Conservation (phyloP, 768 basidiomycete genomes). For the Auriscalpium microsporum region DNA sequence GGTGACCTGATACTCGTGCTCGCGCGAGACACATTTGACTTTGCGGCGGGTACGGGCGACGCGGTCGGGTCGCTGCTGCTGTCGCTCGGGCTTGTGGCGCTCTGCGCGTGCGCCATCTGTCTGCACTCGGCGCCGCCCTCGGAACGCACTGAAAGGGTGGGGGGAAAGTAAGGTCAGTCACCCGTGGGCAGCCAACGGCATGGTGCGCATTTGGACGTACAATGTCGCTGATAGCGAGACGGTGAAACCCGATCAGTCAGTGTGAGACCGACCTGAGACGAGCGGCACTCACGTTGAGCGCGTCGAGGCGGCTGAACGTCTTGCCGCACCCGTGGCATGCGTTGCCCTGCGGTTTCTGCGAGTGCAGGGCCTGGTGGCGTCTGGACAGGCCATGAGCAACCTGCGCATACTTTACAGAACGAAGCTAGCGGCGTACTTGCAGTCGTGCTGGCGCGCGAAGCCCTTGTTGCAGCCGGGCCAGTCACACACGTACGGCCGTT, state of each 20-base stretch:
- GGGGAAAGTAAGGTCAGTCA: slow-evolving; percentile 17
- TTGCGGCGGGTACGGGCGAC: not conserved
- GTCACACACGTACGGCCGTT: slow-evolving; percentile 88
- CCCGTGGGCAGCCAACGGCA: slow-evolving; percentile 14
- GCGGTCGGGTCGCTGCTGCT: not conserved
- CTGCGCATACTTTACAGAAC: not conserved
- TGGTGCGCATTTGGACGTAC: slow-evolving; percentile 37
- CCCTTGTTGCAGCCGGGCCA: slow-evolving; percentile 94
- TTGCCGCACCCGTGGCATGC: slow-evolving; percentile 89
- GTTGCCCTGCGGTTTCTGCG: slow-evolving; percentile 74
- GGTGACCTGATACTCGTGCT: too few species aligned
- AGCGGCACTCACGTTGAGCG: slow-evolving; percentile 71
- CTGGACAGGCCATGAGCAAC: slow-evolving; percentile 27
- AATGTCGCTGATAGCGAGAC: slow-evolving; percentile 47
- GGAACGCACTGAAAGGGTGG: slow-evolving; percentile 52
- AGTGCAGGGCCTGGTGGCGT: slow-evolving; percentile 86
- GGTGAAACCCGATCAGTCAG: too few species aligned
- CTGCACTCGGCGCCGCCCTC: slow-evolving; percentile 79
- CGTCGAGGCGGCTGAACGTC: slow-evolving; percentile 90
- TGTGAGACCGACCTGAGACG: not conserved
- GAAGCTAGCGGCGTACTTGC: slow-evolving; percentile 61
- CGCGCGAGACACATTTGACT: too few species aligned
- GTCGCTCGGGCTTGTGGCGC: not conserved
- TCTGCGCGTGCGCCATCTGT: slow-evolving; percentile 16
- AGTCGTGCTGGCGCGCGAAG: slow-evolving; percentile 93